Base-by-base conservation (phyloP, 73 alveolate species). In the Effrenium voratum region DNA sequence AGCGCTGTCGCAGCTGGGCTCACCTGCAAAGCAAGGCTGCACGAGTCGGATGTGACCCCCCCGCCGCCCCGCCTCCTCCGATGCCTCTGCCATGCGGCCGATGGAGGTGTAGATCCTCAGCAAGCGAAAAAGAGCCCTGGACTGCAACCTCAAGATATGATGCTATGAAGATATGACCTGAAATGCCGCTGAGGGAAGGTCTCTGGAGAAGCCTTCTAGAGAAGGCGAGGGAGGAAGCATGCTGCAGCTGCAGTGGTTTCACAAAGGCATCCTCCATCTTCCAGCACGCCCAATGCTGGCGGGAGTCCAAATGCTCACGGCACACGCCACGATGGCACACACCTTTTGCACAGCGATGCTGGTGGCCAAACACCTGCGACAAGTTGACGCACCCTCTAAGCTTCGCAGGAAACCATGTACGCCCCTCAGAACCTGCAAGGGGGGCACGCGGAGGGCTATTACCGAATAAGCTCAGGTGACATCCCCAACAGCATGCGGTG, bases 91-190 rank as follows among this genome's bases (percentile, higher is more conserved):
- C n/a, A n/a, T n/a, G n/a, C n/a, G n/a, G n/a, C n/a, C n/a, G 12
- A 87, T 59, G 26, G 95, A 41, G 40, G 95, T 63, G 47, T 87
- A 87, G 72, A 63, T 87, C 95, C 95, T 87, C 43, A 28, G 76
- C 10, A 50, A 38, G 63, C 8, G 63, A 8, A 19, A n/a, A n/a
- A n/a, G n/a, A n/a, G n/a, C n/a, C n/a, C n/a, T n/a, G n/a, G n/a
- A n/a, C n/a, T n/a, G n/a, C n/a, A n/a, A n/a, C n/a, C n/a, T n/a
- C n/a, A n/a, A n/a, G n/a, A n/a, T n/a, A n/a, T n/a, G n/a, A n/a
- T n/a, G n/a, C n/a, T n/a, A n/a, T n/a, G n/a, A n/a, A n/a, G n/a
- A n/a, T n/a, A n/a, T n/a, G n/a, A n/a, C n/a, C n/a, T n/a, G n/a
- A n/a, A n/a, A n/a, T n/a, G n/a, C n/a, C n/a, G n/a, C n/a, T n/a